Percentiles rank a stretch among this genome's conserved stretches.
These are phyloP conservation scores for Elaeagnus macrophylla DNA, from an alignment of 306 rosid genomes.

Conservation along the genomic window DNA sequence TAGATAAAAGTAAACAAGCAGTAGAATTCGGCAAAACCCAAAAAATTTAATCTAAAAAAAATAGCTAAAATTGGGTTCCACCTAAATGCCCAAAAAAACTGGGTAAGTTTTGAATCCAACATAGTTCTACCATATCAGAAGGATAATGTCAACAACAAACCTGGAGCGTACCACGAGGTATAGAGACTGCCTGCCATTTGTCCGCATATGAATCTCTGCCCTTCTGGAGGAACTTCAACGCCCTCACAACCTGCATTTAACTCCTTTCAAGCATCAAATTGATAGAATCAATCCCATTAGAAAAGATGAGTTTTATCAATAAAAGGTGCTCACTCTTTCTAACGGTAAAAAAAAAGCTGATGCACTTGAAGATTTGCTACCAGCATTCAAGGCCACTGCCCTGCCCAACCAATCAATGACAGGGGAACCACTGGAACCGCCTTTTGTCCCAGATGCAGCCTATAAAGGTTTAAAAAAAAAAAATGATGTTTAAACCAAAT, in stretches of 20 bases:
- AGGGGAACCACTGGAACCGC: conserved; percentile 98
- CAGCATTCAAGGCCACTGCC: conserved; percentile 95
- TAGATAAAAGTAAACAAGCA: not conserved
- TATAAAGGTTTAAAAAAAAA: conserved; percentile 26
- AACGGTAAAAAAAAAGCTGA: conserved; percentile 89
- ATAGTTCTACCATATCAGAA: not conserved
- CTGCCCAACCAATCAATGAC: conserved; percentile 93
- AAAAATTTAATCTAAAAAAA: not conserved
- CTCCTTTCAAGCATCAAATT: conserved; percentile 12
- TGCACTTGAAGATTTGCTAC: conserved; percentile 93
- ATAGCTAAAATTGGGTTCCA: not conserved
- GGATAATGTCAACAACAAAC: conserved; percentile 49
- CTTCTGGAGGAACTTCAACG: conserved; percentile 64
- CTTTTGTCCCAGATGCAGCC: conserved; percentile 99
- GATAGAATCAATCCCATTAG: conserved; percentile 13
- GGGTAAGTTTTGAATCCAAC: not conserved
- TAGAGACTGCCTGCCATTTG: conserved; percentile 72
- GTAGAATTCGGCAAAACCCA: not conserved
- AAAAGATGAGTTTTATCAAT: conserved; percentile 12
- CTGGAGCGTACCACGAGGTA: conserved; percentile 99
- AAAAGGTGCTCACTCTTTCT: conserved; percentile 59
- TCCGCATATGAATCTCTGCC: conserved; percentile 49
- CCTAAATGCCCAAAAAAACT: not conserved
- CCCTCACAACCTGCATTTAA: conserved; percentile 78
- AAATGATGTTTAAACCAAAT: not conserved